Evolutionary conservation across 192 early-diverging fungal species (phyloP), one percentile per base, ranked within the genome.

Genomic region (Gaertneriomyces semiglobifer): DNA sequence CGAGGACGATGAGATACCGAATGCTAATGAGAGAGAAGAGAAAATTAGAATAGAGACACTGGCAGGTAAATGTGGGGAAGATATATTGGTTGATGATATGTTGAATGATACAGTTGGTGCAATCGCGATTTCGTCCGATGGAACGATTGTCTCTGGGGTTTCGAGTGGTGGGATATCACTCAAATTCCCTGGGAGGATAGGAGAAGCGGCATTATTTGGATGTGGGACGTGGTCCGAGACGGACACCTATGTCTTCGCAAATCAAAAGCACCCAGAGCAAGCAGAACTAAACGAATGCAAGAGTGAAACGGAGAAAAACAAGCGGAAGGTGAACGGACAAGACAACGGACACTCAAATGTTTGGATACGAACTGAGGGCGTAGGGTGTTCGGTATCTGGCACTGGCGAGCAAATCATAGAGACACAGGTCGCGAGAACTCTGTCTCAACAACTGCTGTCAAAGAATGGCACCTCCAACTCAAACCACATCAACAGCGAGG

Each of bases 331-430:
- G 25, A 33, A 33, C 25, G 25, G 25, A 2, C 25, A 33, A 33
- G 25, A 33, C 25, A 33, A 33, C 0, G 25, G 25, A 33, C 25
- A 33, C 25, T 1, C 25, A 33, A 33, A 33, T 0, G 25, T 33
- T 33, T 33, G 7, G 38, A 25, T 39, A 38, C 16, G 19, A 7
- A 38, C 7, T 6, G 52, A 63, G n/a, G 77, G 75, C 3, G 61
- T 82, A 1, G 92, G 83, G 9, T 90, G 88, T 64, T 91, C 87
- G 50, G 50, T 74, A 7, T 70, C 74, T 5, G 90, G 90, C 4
- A 92, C 88, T 0, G 93, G 93, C 14, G 93, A 95, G 71, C 92
- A 93, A 60, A 90, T 95, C 14, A 87, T 88, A 76, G 84, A 81
- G n/a, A 88, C 85, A 0, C 53, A 86, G 48, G 67, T 95, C 18